Evolutionary conservation across 2,329 filamentous ascomycete genomes (phyloP), one percentile per base, ranked within the genome.

Genomic region (Phaeophleospora eucalypticola): DNA sequence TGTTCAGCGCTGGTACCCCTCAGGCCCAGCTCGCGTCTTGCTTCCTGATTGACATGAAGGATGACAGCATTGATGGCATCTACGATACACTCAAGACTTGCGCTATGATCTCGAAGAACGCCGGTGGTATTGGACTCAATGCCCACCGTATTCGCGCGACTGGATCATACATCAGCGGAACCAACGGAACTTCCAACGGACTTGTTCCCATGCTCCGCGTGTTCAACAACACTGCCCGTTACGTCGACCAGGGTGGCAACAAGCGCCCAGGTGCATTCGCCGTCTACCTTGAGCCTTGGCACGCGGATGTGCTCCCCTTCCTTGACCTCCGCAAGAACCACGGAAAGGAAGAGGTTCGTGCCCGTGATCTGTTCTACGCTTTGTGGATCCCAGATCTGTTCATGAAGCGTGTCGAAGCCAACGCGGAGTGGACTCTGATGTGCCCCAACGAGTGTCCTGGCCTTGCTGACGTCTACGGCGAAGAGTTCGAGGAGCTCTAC

Each of bases 21-120:
- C 85, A 93, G 64, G 84, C 89, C 36, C 93, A 98, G 73, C 78
- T 98, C 61, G 94, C 93, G 2, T 98, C 93, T 14, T 98, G 93
- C 79, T 98, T 98, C 83, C 80, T 98, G 45, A 89, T 98, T 58
- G 93, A 97, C 71, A 97, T 98, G 86, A 98, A 97, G 78, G 90
- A 95, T 42, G 93, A 98, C 74, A 96, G 90, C 71, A 98, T 98
- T 65, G 93, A 98, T 59, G 93, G 93, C 60, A 98, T 98, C 68
- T 98, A 98, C 65, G 93, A 98, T 67, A 98, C 93, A 15, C 81
- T 98, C 61, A 98, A 98, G 83, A 97, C 89, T 1, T 98, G 93
- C 73, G 93, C 93, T 59, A 91, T 98, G 89, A 98, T 98, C 72
- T 98, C 93, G 66, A 98, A 98, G 82, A 97, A 93, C 74, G 93